Percentiles rank a stretch among this genome's conserved stretches.
Conservation (phyloP, 1,139 yeast genomes). For the Neolecta irregularis region DNA sequence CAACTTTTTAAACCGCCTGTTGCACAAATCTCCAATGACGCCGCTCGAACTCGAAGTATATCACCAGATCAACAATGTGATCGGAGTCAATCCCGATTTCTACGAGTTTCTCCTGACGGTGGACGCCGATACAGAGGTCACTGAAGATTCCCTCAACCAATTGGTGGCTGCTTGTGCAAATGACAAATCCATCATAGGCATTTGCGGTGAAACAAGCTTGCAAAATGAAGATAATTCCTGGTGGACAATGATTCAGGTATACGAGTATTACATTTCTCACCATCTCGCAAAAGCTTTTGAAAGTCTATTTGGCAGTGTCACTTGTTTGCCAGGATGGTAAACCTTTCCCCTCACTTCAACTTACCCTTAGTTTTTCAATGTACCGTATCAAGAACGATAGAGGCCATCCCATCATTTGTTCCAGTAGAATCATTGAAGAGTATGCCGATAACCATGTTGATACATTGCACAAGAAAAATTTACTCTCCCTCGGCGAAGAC, state of each 20-base stretch:
- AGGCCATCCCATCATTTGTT: constrained; percentile 26
- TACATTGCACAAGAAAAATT: constrained; percentile 29
- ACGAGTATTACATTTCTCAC: constrained; percentile 32
- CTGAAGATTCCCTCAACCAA: constrained; percentile 25
- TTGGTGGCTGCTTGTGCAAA: constrained; percentile 26
- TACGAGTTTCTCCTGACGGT: constrained; percentile 30
- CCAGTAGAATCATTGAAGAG: constrained; percentile 26
- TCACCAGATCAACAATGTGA: constrained; percentile 29
- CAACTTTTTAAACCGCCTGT: constrained; percentile 30
- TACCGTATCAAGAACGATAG: constrained; percentile 26
- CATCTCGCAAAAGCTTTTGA: constrained; percentile 31
- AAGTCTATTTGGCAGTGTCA: constrained; percentile 29
- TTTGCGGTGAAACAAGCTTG: constrained; percentile 31
- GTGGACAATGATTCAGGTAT: constrained; percentile 31
- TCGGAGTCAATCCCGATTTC: constrained; percentile 31
- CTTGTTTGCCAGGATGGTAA: constrained; percentile 33
- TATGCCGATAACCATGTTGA: constrained; percentile 27
- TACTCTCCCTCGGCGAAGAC: constrained; percentile 31
- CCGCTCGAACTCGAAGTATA: constrained; percentile 30
- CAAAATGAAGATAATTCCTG: constrained; percentile 27
- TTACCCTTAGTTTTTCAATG: constrained; percentile 28
- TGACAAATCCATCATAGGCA: constrained; percentile 27
- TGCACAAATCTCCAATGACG: constrained; percentile 28
- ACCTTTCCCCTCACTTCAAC: no score
- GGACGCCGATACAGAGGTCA: constrained; percentile 31